Conservation (phyloP, 306 rosid genomes). For the Begonia loranthoides region DNA sequence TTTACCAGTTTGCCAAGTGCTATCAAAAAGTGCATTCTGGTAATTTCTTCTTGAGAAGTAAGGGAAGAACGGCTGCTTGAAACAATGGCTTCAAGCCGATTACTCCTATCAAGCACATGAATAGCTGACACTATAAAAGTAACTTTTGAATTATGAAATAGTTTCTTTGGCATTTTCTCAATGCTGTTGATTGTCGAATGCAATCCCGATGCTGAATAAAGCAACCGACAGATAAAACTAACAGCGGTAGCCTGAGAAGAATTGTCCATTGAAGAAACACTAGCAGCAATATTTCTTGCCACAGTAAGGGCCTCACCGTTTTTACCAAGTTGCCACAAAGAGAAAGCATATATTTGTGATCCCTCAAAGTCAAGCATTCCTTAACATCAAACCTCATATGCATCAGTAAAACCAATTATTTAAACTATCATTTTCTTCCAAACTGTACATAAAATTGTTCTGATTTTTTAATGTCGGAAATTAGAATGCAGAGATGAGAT, state of each 20-base stretch:
- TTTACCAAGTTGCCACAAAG: constrained; percentile 71
- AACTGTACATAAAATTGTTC: no score
- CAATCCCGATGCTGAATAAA: constrained; percentile 52
- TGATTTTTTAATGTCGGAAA: no score
- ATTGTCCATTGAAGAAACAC: constrained; percentile 47
- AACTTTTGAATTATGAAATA: constrained; percentile 56
- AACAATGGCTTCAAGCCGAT: constrained; percentile 49
- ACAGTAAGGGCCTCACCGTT: constrained; percentile 47
- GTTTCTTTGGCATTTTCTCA: constrained; percentile 62
- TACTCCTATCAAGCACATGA: constrained; percentile 49
- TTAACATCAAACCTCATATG: constrained; percentile 18
- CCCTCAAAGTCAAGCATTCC: constrained; percentile 64
- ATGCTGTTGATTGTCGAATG: constrained; percentile 45
- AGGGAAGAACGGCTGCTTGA: constrained; percentile 38
- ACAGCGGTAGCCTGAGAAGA: constrained; percentile 33
- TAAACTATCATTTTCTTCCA: no score
- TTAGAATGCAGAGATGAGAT: no score
- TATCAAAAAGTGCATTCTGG: constrained; percentile 57
- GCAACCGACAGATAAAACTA: constrained; percentile 58
- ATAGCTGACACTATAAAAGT: constrained; percentile 69
- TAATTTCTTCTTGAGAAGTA: constrained; percentile 51
- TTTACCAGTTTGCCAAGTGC: constrained; percentile 83
- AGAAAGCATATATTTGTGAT: constrained; percentile 66
- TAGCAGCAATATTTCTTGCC: constrained; percentile 38
- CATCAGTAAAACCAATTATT: neutral